Conservation (phyloP, 371 early-diverging fungal species). For the Encephalitozoon cuniculi region DNA sequence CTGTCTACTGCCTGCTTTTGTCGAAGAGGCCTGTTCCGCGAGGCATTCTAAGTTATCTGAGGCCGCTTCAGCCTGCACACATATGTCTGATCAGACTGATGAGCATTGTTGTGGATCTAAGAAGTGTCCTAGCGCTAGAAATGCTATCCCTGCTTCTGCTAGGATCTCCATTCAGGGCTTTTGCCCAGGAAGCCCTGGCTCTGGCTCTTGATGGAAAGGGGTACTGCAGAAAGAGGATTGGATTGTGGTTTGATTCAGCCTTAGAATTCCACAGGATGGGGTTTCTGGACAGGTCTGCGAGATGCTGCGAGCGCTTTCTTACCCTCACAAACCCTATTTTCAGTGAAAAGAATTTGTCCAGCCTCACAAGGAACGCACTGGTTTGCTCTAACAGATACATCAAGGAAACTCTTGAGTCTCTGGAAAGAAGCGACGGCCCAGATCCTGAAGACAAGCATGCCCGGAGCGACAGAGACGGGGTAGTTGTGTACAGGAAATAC, state of each 20-base stretch:
- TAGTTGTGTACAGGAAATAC: not conserved
- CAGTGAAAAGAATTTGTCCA: not conserved
- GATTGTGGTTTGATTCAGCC: not conserved
- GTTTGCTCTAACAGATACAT: not conserved
- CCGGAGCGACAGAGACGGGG: too few relatives aligned
- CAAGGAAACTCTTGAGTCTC: not conserved
- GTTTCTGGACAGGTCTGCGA: not conserved
- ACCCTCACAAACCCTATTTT: not conserved
- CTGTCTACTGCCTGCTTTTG: constrained; percentile 18
- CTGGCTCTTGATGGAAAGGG: not conserved
- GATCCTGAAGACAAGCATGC: not conserved
- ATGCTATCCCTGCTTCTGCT: not conserved
- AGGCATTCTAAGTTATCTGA: not conserved
- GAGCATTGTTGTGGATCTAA: not conserved
- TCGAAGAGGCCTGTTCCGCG: not conserved
- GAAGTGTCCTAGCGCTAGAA: not conserved
- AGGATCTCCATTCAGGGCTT: not conserved
- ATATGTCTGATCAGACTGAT: not conserved
- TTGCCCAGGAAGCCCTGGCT: not conserved
- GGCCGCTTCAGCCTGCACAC: not conserved
- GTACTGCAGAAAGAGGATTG: not conserved
- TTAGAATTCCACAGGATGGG: not conserved
- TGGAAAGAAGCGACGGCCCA: not conserved
- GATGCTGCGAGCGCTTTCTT: not conserved
- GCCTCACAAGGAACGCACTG: not conserved